Conservation (phyloP, 805 yeast genomes). For the Wickerhamomyces queroliae region DNA sequence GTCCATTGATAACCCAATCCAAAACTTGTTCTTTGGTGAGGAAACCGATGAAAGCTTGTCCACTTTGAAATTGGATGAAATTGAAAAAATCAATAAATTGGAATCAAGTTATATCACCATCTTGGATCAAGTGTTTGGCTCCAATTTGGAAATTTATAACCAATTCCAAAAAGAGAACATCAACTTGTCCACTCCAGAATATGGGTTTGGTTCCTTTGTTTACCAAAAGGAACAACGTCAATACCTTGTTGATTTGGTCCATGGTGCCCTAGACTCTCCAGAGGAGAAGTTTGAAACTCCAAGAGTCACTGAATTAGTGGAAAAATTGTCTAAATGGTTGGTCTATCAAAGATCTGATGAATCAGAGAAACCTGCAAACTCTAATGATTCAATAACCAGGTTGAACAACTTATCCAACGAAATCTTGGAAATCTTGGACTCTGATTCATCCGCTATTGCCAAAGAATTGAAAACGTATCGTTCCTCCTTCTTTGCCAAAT, state of each 20-base stretch:
- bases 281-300: slow-evolving; percentile 37
- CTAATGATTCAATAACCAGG: slow-evolving; percentile 20
- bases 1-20: slow-evolving; percentile 47
- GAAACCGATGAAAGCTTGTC: slow-evolving; percentile 8
- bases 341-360: slow-evolving; percentile 38
- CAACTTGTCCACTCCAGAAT: slow-evolving; percentile 69
- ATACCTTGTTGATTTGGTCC: slow-evolving; percentile 38
- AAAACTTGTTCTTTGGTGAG: slow-evolving; percentile 55
- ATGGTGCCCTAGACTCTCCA: slow-evolving; percentile 36
- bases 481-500: slow-evolving; percentile 39
- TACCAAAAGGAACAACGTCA: slow-evolving; percentile 46
- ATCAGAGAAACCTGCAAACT: too few relatives aligned
- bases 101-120: slow-evolving; percentile 78
- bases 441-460: slow-evolving; percentile 37
- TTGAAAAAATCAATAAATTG: slow-evolving; percentile 42
- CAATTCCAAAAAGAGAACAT: slow-evolving; percentile 40
- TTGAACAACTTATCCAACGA: slow-evolving; percentile 26
- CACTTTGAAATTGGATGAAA: slow-evolving; percentile 14
- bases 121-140: slow-evolving; percentile 58
- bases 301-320: slow-evolving; percentile 43
- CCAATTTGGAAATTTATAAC: slow-evolving; percentile 55
- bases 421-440: slow-evolving; percentile 31
- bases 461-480: slow-evolving; percentile 39
- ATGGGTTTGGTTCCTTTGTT: slow-evolving; percentile 75
- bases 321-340: slow-evolving; percentile 66